Conservation (phyloP, 805 yeast genomes). For the Candida jianshihensis region DNA sequence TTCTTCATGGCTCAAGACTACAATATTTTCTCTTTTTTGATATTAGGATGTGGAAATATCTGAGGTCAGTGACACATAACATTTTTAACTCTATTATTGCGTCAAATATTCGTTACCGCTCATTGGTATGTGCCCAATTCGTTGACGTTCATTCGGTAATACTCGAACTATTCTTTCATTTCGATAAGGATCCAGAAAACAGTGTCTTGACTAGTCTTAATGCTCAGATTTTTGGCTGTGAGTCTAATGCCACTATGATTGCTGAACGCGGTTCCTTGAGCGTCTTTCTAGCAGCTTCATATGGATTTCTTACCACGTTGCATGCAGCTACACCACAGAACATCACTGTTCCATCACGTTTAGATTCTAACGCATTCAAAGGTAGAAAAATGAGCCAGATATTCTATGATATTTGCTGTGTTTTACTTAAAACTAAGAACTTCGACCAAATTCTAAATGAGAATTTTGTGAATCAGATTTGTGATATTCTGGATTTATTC, state of each 20-base stretch:
- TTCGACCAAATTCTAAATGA: constrained; percentile 37
- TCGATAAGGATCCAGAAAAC: constrained; percentile 75
- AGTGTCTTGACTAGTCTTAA: constrained; percentile 66
- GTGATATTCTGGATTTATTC: constrained; percentile 60
- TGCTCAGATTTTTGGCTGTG: constrained; percentile 76
- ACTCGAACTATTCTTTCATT: constrained; percentile 57
- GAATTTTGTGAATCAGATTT: constrained; percentile 47
- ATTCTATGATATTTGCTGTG: constrained; percentile 71
- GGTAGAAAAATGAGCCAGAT: constrained; percentile 74
- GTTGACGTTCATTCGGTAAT: constrained; percentile 76
- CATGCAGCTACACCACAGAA: constrained; percentile 38
- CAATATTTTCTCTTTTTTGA: constrained; percentile 49
- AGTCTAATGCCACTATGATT: constrained; percentile 59
- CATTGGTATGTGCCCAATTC: constrained; percentile 66
- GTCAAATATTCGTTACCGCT: constrained; percentile 48
- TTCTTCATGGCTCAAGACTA: constrained; percentile 34
- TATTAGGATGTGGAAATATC: constrained; percentile 58
- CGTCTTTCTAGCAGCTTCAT: constrained; percentile 54
- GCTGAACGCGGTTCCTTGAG: constrained; percentile 58
- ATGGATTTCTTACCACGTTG: constrained; percentile 53
- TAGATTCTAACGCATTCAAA: constrained; percentile 32
- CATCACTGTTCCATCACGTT: constrained; percentile 25
- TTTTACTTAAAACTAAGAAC: constrained; percentile 62
- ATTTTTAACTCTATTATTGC: constrained; percentile 59
- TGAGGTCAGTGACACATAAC: constrained; percentile 53